Conservation (phyloP, 2,329 filamentous ascomycete species). For the Colletotrichum liriopes region DNA sequence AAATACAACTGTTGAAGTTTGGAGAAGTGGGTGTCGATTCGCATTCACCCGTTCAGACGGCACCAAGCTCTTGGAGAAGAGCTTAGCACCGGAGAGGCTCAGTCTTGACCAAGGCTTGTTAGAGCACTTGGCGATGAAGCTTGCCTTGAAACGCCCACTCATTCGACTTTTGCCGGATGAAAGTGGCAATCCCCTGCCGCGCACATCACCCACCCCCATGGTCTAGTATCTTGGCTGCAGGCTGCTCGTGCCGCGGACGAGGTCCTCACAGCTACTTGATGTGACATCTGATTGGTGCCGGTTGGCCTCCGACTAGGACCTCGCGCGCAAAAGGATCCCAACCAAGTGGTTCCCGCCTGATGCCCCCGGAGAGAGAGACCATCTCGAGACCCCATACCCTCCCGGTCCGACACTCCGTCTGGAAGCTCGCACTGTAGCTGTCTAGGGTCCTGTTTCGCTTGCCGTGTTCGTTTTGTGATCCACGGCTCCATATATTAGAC, state of each 20-base stretch:
- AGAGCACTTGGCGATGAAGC: constrained; percentile 31
- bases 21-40: constrained; percentile 9
- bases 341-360: constrained; percentile 34
- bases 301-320: constrained; percentile 24
- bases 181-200: constrained; percentile 31
- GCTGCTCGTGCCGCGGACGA: constrained; percentile 19
- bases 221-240: constrained; percentile 29
- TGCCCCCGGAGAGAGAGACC: constrained; percentile 2
- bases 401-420: constrained; percentile 23
- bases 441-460: constrained; percentile 16
- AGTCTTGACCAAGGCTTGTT: constrained; percentile 21
- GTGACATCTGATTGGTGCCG: constrained; percentile 32
- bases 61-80: constrained; percentile 23
- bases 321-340: constrained; percentile 33
- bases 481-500: constrained; percentile 38
- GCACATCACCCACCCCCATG: constrained; percentile 13
- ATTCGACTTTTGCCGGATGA: constrained; percentile 37
- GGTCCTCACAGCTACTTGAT: constrained; percentile 14
- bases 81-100: constrained; percentile 7
- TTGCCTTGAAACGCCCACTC: constrained; percentile 36
- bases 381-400: constrained; percentile 20
- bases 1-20: constrained; percentile 33
- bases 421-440: constrained; percentile 25
- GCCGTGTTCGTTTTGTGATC: constrained; percentile 28
- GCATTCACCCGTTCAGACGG: constrained; percentile 33